phyloP scores from a whole-genome alignment of 371 early-diverging fungal genomes.

The Mortierella sp. region DNA sequence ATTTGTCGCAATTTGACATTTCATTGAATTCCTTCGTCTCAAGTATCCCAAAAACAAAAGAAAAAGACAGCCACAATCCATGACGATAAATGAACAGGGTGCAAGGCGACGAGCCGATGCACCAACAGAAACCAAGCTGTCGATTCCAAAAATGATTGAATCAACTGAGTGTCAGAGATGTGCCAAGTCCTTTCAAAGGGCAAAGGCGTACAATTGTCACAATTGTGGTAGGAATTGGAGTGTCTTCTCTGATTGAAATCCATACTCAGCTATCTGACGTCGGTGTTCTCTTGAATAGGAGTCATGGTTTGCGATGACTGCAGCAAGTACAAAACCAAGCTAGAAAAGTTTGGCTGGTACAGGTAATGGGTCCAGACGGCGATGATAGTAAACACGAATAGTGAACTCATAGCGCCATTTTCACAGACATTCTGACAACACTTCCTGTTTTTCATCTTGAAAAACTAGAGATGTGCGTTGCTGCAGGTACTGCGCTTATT shows the following conservation, averaged over 20 bases:
- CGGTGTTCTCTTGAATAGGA: constrained; percentile 12
- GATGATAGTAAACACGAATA: background rate
- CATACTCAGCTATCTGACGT: background rate
- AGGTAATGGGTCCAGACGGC: constrained; percentile 16
- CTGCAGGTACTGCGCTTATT: constrained; percentile 44
- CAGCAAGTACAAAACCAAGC: constrained; percentile 31
- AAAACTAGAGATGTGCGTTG: constrained; percentile 30
- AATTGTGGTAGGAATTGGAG: background rate
- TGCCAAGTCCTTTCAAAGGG: background rate
- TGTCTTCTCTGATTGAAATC: background rate
- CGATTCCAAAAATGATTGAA: background rate
- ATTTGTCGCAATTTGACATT: no score
- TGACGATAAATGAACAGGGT: background rate
- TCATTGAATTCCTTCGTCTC: background rate
- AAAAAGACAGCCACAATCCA: background rate
- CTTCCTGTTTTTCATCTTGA: background rate
- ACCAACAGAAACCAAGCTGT: background rate
- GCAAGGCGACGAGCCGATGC: background rate
- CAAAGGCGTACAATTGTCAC: background rate
- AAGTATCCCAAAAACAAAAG: no score
- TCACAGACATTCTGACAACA: background rate
- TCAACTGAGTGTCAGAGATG: background rate
- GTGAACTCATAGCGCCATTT: background rate
- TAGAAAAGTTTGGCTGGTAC: constrained; percentile 33
- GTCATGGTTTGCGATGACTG: constrained; percentile 34